Evolutionary conservation across 1,284 basidiomycete genomes (phyloP).

Genomic region (Boletus smithii): DNA sequence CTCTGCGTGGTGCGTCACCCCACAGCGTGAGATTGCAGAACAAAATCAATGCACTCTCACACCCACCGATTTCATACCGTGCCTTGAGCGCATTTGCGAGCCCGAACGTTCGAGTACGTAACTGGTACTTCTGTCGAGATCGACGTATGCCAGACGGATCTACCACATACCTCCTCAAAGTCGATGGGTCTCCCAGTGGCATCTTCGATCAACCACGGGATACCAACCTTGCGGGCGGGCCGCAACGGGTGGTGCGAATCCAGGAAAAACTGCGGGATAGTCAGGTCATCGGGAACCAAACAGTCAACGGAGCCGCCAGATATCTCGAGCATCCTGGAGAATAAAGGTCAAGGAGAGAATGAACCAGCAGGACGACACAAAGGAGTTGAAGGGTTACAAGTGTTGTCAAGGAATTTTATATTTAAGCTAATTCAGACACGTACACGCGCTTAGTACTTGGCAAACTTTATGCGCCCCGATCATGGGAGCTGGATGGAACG

Average conservation of each 20-base stretch:
- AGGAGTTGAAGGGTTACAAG: too few relatives aligned
- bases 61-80: slow-evolving; percentile 58
- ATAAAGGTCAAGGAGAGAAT: too few relatives aligned
- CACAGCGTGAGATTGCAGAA: slow-evolving; percentile 2
- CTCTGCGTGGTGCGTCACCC: slow-evolving; percentile 14
- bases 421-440: too few relatives aligned
- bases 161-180: slow-evolving; percentile 47
- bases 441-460: too few relatives aligned
- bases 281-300: slow-evolving; percentile 65
- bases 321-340: slow-evolving; percentile 35
- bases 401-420: too few relatives aligned
- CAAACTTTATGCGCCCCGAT: too few relatives aligned
- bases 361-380: too few relatives aligned
- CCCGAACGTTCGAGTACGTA: slow-evolving; percentile 50
- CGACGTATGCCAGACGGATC: neutral
- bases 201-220: slow-evolving; percentile 68
- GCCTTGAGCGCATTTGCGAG: slow-evolving; percentile 60
- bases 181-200: slow-evolving; percentile 46
- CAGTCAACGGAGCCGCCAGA: slow-evolving; percentile 42
- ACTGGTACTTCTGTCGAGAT: slow-evolving; percentile 28
- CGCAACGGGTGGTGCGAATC: slow-evolving; percentile 49
- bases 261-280: slow-evolving; percentile 72
- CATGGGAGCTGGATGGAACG: too few relatives aligned
- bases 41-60: neutral
- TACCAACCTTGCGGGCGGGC: slow-evolving; percentile 42